A percentile compares a stretch with the other conserved stretches of the same genome.
These are phyloP conservation scores for Aspergillus wentii DNA, from an alignment of 495 filamentous ascomycete species.

Conservation along the genomic window DNA sequence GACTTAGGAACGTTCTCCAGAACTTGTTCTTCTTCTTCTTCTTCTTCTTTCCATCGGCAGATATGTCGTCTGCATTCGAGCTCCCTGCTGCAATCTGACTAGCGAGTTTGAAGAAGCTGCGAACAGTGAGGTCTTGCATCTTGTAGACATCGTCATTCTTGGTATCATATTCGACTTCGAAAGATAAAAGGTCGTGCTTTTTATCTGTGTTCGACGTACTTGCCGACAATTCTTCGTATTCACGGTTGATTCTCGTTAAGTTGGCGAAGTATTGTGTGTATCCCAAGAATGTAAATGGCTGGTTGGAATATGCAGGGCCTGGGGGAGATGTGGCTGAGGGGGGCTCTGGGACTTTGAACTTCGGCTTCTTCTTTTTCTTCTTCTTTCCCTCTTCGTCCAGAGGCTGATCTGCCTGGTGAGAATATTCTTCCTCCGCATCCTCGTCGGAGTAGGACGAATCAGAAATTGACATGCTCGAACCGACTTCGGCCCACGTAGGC, in stretches of 20 bases:
- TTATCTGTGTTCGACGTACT: too few species aligned
- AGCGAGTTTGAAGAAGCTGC: slow-evolving; percentile 74
- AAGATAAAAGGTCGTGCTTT: slow-evolving; percentile 66
- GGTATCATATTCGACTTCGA: slow-evolving; percentile 83
- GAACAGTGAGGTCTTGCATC: slow-evolving; percentile 80
- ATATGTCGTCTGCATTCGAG: slow-evolving; percentile 14
- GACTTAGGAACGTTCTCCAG: slow-evolving; percentile 72
- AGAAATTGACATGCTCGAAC: not conserved
- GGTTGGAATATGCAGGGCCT: slow-evolving; percentile 87
- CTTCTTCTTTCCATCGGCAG: slow-evolving; percentile 23
- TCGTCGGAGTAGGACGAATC: slow-evolving; percentile 1
- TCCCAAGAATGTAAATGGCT: slow-evolving; percentile 67
- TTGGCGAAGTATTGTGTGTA: slow-evolving; percentile 95
- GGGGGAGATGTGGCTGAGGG: slow-evolving; percentile 72
- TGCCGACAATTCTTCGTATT: slow-evolving; percentile 48
- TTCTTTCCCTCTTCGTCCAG: slow-evolving; percentile 51
- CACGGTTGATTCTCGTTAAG: slow-evolving; percentile 81
- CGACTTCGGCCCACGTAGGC: slow-evolving; percentile 36
- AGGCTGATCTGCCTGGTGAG: too few species aligned
- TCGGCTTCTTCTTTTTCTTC: slow-evolving; percentile 51
- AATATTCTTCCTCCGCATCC: too few species aligned
- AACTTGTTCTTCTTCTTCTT: slow-evolving; percentile 43
- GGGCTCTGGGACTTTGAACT: slow-evolving; percentile 61
- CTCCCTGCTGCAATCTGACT: slow-evolving; percentile 63
- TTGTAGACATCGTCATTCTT: slow-evolving; percentile 67